Percentiles rank a stretch among this genome's conserved stretches.
phyloP scores from a whole-genome alignment of 2,329 filamentous ascomycete species.

The Phaeoacremonium minimum region DNA sequence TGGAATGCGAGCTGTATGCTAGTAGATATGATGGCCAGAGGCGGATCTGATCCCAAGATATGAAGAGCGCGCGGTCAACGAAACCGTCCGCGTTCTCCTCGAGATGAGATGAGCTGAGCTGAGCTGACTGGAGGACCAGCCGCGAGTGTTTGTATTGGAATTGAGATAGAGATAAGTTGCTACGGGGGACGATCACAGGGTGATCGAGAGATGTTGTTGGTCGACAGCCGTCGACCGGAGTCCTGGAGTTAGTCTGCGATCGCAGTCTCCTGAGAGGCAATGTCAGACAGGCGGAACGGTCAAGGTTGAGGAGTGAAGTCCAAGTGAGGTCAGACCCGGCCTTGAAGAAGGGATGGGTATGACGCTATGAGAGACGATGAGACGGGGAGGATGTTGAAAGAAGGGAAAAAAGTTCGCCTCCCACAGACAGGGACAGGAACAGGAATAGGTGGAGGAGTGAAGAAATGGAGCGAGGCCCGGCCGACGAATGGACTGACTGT shows the following conservation, averaged over 20 bases:
- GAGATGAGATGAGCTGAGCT: no score
- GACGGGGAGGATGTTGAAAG: no score
- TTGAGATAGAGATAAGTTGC: background rate
- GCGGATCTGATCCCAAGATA: background rate
- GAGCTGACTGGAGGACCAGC: no score
- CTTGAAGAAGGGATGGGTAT: background rate
- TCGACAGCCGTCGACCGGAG: no score
- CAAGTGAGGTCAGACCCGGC: background rate
- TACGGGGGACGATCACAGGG: background rate
- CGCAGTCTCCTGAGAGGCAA: no score
- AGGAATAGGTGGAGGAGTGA: background rate
- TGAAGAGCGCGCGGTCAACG: no score
- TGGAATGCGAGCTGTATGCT: conserved; percentile 1
- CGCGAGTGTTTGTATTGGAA: no score
- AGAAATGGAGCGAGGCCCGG: background rate
- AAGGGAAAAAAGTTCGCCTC: background rate
- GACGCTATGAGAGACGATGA: no score
- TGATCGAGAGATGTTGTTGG: background rate
- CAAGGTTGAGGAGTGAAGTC: background rate
- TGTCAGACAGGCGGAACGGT: background rate
- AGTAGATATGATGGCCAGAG: background rate
- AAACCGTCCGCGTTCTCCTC: no score
- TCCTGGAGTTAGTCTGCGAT: no score
- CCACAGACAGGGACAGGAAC: background rate
- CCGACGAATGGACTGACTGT: background rate